Evolutionary conservation across 2,329 filamentous ascomycete species (phyloP), one percentile per base, ranked within the genome.

Genomic region (Neoarthrinium moseri): DNA sequence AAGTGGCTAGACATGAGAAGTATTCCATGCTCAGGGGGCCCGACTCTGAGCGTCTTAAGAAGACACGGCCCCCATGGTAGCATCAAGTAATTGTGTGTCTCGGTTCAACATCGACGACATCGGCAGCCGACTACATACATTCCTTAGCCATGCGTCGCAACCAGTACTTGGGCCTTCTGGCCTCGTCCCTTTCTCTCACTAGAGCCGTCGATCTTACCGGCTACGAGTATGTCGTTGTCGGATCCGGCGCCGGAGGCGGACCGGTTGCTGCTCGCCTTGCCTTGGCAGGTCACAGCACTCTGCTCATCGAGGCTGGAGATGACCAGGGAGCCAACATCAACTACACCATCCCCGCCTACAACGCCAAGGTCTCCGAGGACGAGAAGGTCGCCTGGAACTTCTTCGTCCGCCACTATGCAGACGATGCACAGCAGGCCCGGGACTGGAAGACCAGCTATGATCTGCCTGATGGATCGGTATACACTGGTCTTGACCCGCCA

Each of bases 181-280:
- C 56, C 42, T 38, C 50, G 15, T 55, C 52, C 10, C 50, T 50
- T 21, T 26, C 52, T 7, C 22, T 56, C 4, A 54, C 49, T 13
- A 37, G 39, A 2, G 55, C 61, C 18, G 57, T 58, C 21, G 46
- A 61, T 6, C 56, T 64, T 8, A 55, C 56, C 3, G 63, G 57
- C 17, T 84, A 84, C 56, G 81, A 84, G 47, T 84, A 82, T 64
- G 69, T 84, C 32, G 71, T 85, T 10, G 77, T 84, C 29, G 81
- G 81, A 13, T 80, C 77, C 7, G 80, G 80, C 6, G 69, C 79
- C 12, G 80, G 80, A n/a, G 80, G 80, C 36, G 78, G 74, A 12
- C 78, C 80, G 7, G 60, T 83, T 6, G 78, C 80, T 15, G 74
- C 76, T 21, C 71, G 78, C 24, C 72, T 84, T 23, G 81, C 81